A percentile compares a stretch with the other conserved stretches of the same genome.
Evolutionary conservation across 148 eudicot genomes (phyloP).

Genomic region (Agrostemma githago): DNA sequence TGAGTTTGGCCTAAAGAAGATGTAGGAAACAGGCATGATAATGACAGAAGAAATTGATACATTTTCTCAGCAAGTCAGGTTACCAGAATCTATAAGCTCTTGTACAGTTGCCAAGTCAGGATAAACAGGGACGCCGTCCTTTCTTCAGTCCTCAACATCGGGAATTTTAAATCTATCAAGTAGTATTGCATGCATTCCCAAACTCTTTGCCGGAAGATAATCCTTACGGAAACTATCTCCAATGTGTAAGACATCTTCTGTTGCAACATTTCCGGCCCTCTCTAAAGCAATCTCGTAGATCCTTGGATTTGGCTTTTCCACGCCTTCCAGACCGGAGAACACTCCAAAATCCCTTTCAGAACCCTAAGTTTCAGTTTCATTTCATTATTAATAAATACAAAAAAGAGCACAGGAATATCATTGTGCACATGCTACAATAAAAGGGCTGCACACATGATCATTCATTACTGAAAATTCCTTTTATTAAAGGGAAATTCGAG

Average conservation of each 20-base stretch:
- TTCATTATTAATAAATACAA: background rate
- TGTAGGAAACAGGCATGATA: background rate
- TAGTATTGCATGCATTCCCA: conserved; percentile 84
- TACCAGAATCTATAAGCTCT: conserved; percentile 55
- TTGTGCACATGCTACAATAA: background rate
- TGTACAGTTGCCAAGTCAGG: conserved; percentile 62
- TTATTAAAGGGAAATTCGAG: too few relatives aligned
- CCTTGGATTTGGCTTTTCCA: conserved; percentile 86
- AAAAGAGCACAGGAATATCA: background rate
- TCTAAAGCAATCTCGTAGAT: conserved; percentile 75
- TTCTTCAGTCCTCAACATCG: conserved; percentile 74
- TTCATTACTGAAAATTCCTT: too few relatives aligned
- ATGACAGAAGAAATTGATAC: background rate
- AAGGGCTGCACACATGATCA: background rate
- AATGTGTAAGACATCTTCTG: conserved; percentile 72
- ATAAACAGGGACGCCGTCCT: conserved; percentile 73
- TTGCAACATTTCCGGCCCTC: conserved; percentile 74
- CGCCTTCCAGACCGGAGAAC: conserved; percentile 93
- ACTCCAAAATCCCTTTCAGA: conserved; percentile 95
- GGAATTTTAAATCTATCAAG: conserved; percentile 84
- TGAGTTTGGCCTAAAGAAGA: background rate
- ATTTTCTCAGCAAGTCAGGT: conserved; percentile 20
- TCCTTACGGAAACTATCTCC: conserved; percentile 94
- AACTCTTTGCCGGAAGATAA: conserved; percentile 72
- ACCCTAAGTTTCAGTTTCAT: conserved; percentile 46